A percentile compares a stretch with the other conserved stretches of the same genome.
phyloP scores from a whole-genome alignment of 1,139 yeast genomes.

The Taiozyma sp. region DNA sequence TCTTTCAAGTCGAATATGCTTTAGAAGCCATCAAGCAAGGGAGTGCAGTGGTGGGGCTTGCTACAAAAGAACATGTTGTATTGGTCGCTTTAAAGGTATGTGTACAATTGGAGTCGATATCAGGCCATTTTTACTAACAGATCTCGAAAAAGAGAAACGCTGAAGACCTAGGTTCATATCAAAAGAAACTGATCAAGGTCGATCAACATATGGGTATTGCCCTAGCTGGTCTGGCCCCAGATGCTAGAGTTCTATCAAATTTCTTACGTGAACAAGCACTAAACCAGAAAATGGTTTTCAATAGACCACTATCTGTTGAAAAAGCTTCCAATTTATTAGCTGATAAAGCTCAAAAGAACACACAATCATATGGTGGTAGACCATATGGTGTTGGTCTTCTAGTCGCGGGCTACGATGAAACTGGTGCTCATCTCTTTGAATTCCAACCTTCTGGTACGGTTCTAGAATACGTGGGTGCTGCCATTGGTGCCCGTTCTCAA shows the following conservation, averaged over 20 bases:
- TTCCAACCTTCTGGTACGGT: slow-evolving; percentile 96
- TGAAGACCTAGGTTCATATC: slow-evolving; percentile 95
- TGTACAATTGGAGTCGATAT: background rate
- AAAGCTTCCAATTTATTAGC: slow-evolving; percentile 85
- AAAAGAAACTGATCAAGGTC: slow-evolving; percentile 84
- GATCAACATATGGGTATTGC: slow-evolving; percentile 95
- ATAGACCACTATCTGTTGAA: slow-evolving; percentile 81
- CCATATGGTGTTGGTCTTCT: slow-evolving; percentile 97
- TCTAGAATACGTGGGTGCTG: slow-evolving; percentile 86
- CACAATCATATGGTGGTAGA: slow-evolving; percentile 93
- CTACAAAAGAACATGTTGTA: slow-evolving; percentile 81
- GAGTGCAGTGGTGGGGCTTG: slow-evolving; percentile 92
- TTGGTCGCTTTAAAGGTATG: slow-evolving; percentile 74
- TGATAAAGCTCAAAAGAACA: slow-evolving; percentile 94
- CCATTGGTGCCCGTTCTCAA: slow-evolving; percentile 98
- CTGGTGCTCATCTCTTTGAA: slow-evolving; percentile 92
- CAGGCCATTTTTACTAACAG: slow-evolving; percentile 1
- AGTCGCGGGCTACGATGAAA: slow-evolving; percentile 88
- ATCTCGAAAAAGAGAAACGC: slow-evolving; percentile 61
- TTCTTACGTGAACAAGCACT: slow-evolving; percentile 88
- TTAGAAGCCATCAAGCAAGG: slow-evolving; percentile 98
- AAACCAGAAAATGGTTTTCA: slow-evolving; percentile 78
- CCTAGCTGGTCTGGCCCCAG: slow-evolving; percentile 96
- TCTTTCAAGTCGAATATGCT: slow-evolving; percentile 94
- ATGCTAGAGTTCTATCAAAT: slow-evolving; percentile 89